A percentile compares a stretch with the other conserved stretches of the same genome.
Conservation (phyloP, 2,329 filamentous ascomycete species). For the Sclerotinia spermophila region DNA sequence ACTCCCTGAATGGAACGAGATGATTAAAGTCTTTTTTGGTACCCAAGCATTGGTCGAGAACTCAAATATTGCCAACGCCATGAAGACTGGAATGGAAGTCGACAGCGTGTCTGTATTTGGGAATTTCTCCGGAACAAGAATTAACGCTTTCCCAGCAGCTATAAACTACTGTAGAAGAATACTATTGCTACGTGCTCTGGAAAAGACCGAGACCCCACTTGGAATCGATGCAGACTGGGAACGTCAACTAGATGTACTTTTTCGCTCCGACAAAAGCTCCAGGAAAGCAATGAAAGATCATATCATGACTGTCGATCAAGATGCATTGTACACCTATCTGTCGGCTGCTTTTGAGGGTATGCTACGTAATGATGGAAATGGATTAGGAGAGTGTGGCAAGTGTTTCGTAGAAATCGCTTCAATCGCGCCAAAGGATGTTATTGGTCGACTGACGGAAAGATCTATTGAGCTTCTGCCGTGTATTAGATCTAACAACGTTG, state of each 20-base stretch:
- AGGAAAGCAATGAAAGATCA: constrained; percentile 57
- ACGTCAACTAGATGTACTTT: constrained; percentile 67
- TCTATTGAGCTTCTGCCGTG: constrained; percentile 54
- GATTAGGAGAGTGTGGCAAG: constrained; percentile 47
- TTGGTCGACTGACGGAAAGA: constrained; percentile 49
- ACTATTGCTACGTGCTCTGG: constrained; percentile 52
- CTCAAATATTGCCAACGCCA: constrained; percentile 34
- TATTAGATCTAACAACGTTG: constrained; percentile 68
- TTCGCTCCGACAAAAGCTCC: constrained; percentile 65
- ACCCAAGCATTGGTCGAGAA: constrained; percentile 36
- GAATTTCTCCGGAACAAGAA: constrained; percentile 41
- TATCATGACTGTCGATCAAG: constrained; percentile 43
- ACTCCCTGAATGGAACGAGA: constrained; percentile 51
- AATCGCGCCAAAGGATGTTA: constrained; percentile 47
- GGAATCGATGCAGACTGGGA: constrained; percentile 79
- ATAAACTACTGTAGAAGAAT: constrained; percentile 65
- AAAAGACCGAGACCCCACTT: constrained; percentile 32
- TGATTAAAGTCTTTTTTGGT: constrained; percentile 49
- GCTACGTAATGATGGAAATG: constrained; percentile 41
- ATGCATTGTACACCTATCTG: constrained; percentile 45
- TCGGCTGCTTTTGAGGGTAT: constrained; percentile 57
- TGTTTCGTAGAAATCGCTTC: constrained; percentile 53
- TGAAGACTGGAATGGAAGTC: constrained; percentile 41
- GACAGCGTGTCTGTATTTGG: constrained; percentile 40
- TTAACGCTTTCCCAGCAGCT: constrained; percentile 62